A percentile compares a stretch with the other conserved stretches of the same genome.
Evolutionary conservation across 441 rosid genomes (phyloP).

Genomic region (Sinapis alba): DNA sequence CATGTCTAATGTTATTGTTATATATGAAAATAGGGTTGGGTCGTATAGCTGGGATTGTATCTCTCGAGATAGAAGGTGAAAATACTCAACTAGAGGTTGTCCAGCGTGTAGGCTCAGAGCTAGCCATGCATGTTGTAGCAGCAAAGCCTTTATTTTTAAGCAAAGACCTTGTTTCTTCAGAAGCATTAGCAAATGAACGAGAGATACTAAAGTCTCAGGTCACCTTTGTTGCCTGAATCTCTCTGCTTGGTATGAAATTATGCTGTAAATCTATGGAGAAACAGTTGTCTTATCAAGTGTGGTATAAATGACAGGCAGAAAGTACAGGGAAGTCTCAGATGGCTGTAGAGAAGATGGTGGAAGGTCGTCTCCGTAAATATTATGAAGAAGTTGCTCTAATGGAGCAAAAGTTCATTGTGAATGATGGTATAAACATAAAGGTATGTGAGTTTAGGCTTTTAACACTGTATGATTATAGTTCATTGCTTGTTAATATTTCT

Average conservation of each 20-base stretch:
- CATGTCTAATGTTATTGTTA: not conserved
- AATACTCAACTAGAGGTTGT: conserved; percentile 57
- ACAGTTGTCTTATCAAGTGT: not conserved
- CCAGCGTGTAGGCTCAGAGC: conserved; percentile 76
- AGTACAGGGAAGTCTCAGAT: conserved; percentile 76
- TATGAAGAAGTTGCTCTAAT: conserved; percentile 85
- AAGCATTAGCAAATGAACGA: conserved; percentile 76
- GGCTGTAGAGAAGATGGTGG: conserved; percentile 91
- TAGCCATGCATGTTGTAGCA: conserved; percentile 98
- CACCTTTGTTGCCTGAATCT: not conserved
- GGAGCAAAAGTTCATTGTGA: conserved; percentile 83
- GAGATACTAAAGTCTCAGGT: conserved; percentile 95
- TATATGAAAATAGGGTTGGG: conserved; percentile 65
- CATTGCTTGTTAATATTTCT: not conserved
- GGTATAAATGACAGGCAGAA: conserved; percentile 71
- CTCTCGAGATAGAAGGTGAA: conserved; percentile 68
- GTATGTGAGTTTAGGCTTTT: conserved; percentile 41
- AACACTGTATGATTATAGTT: not conserved
- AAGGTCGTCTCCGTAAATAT: conserved; percentile 90
- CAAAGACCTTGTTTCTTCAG: conserved; percentile 70
- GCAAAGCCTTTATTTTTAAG: conserved; percentile 81
- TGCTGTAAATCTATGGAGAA: not conserved
- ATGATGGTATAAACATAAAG: conserved; percentile 72
- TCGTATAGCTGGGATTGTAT: conserved; percentile 83
- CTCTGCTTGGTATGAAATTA: too few species aligned